Evolutionary conservation across 192 early-diverging fungal species (phyloP).

Genomic region (Coemansia sp.): DNA sequence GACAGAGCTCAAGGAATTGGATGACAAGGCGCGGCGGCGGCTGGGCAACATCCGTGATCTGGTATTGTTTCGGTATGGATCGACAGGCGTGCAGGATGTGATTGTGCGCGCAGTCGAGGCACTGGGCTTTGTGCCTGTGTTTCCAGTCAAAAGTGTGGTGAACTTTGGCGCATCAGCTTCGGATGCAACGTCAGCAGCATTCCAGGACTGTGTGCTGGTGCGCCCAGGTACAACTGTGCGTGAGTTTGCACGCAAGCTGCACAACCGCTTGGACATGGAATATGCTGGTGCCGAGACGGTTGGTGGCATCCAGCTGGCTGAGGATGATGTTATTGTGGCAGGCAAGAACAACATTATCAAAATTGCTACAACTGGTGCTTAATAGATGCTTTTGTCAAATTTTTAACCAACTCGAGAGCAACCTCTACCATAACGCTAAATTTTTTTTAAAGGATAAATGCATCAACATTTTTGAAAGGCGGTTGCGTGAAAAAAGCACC

Average conservation of each 20-base stretch:
- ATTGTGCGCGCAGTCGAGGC: constrained; percentile 62
- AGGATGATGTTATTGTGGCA: constrained; percentile 35
- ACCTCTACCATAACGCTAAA: too few relatives aligned
- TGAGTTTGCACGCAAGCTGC: constrained; percentile 70
- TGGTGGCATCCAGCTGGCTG: constrained; percentile 66
- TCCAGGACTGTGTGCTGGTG: constrained; percentile 73
- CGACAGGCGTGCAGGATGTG: constrained; percentile 76
- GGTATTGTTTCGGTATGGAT: constrained; percentile 80
- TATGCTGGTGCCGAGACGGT: constrained; percentile 78
- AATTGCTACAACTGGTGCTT: constrained; percentile 2
- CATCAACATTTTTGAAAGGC: too few relatives aligned
- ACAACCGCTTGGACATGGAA: constrained; percentile 46
- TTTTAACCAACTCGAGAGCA: too few relatives aligned
- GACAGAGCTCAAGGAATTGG: constrained; percentile 45
- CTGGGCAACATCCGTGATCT: constrained; percentile 69
- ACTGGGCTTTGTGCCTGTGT: constrained; percentile 68
- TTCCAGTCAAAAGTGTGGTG: constrained; percentile 70
- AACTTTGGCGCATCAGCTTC: constrained; percentile 54
- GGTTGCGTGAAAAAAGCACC: too few relatives aligned
- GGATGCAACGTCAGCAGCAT: constrained; percentile 32
- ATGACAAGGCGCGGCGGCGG: constrained; percentile 55
- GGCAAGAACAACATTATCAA: constrained; percentile 50
- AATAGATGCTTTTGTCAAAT: too few relatives aligned
- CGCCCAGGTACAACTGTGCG: constrained; percentile 71
- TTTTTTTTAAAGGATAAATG: too few relatives aligned